Percentiles rank a stretch among this genome's conserved stretches.
Evolutionary conservation across 2,329 filamentous ascomycete genomes (phyloP).

Genomic region (Elsinoe australis): DNA sequence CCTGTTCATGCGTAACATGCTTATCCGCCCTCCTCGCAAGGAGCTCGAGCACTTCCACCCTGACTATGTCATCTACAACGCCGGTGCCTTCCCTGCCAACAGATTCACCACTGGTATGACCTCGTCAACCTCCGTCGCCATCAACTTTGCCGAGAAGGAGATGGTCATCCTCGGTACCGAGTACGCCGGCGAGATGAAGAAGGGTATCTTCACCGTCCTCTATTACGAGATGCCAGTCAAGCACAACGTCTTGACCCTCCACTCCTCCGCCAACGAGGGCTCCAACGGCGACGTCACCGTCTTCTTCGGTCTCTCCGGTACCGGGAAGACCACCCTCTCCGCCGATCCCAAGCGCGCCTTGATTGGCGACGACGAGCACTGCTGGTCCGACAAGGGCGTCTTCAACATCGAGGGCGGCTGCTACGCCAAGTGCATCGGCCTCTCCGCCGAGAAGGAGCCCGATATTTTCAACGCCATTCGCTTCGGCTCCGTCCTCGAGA

Average conservation of each 20-base stretch:
- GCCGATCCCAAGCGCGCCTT: slow-evolving; percentile 92
- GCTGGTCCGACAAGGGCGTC: slow-evolving; percentile 92
- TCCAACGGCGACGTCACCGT: slow-evolving; percentile 91
- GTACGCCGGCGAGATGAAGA: slow-evolving; percentile 97
- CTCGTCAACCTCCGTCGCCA: slow-evolving; percentile 91
- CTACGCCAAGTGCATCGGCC: slow-evolving; percentile 97
- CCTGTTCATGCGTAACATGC: slow-evolving; percentile 99
- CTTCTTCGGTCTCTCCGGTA: slow-evolving; percentile 98
- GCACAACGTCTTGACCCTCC: slow-evolving; percentile 96
- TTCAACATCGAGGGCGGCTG: slow-evolving; percentile 99
- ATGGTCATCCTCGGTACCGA: slow-evolving; percentile 99
- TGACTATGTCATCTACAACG: slow-evolving; percentile 99
- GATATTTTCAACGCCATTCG: slow-evolving; percentile 95
- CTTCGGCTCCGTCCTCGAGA: slow-evolving; percentile 96
- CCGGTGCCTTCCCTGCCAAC: slow-evolving; percentile 96
- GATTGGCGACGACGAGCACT: slow-evolving; percentile 99
- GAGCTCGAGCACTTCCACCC: slow-evolving; percentile 97
- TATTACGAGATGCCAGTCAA: slow-evolving; percentile 99
- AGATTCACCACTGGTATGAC: slow-evolving; percentile 98
- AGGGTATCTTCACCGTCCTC: slow-evolving; percentile 93
- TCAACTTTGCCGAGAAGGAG: slow-evolving; percentile 99
- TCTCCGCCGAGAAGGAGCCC: slow-evolving; percentile 97
- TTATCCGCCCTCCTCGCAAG: slow-evolving; percentile 84
- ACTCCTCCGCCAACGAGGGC: slow-evolving; percentile 98
- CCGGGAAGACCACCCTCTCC: slow-evolving; percentile 96